Base-by-base conservation (phyloP, 306 rosid species). In the Acacia crassicarpa region DNA sequence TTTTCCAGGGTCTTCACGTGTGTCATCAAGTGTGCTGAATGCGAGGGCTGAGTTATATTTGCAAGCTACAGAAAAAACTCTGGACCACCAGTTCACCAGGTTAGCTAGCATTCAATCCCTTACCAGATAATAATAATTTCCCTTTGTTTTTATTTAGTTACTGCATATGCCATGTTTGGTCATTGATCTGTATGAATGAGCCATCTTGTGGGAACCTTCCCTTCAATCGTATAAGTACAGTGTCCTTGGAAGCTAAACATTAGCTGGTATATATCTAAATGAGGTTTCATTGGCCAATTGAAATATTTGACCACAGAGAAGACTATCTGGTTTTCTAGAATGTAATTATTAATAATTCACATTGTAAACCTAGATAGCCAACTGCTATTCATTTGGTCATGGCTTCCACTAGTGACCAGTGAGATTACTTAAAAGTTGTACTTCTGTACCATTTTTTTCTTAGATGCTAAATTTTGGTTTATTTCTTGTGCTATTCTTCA, bases 401-500 rank as follows among this genome's bases (percentile, higher is more conserved):
- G 35, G 25, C 35, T 61, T 61, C 8, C 67, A 5, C 41, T 22
- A 61, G 17, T 12, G 67, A 25, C 19, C 13, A 11, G 19, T 10
- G 33, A 61, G 6, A 16, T 74, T 67, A 19, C 71, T 33, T 56
- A 33, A 67, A 25, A 44, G 41, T 69, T 44, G 15, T 74, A 25
- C 74, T 67, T 68, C 67, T 35, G 68, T 32, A 67, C 27, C 67
- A 40, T 38, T 13, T 59, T 44, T 78, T 38, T 78, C 58, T 35
- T 8, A 56, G 9, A 48, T n/a, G 30, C 46, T 69, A 35, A 78
- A 76, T 17, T 48, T 46, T 75, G 66, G 43, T 30, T 65, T 58
- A 30, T 72, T 45, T 46, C 23, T 45, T 62, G 72, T 46, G 53
- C 51, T 62, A 17, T 33, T 19, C 19, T 33, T 38, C 65, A 14